Evolutionary conservation across 1,139 yeast genomes (phyloP).

Genomic region (Starmera stellimalicola): DNA sequence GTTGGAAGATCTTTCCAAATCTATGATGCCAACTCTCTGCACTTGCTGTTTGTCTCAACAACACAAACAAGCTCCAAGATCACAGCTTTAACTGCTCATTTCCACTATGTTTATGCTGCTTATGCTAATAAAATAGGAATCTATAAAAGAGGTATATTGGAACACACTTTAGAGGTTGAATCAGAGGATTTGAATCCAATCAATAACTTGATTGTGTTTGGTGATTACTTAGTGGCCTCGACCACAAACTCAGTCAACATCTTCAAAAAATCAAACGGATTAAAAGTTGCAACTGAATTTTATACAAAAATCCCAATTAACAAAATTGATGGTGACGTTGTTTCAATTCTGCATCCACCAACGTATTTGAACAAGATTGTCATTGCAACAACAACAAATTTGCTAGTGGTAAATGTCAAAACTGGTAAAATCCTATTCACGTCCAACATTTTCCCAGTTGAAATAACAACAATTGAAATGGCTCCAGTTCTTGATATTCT

Average conservation of each 20-base stretch:
- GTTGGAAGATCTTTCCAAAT: constrained; percentile 90
- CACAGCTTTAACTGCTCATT: constrained; percentile 67
- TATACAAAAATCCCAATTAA: constrained; percentile 58
- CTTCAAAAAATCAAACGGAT: constrained; percentile 45
- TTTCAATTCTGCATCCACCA: constrained; percentile 72
- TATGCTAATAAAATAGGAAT: constrained; percentile 66
- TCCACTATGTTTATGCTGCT: constrained; percentile 77
- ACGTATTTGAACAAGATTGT: constrained; percentile 87
- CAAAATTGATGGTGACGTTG: constrained; percentile 56
- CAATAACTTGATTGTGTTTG: constrained; percentile 53
- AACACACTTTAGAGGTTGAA: constrained; percentile 37
- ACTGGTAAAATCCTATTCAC: constrained; percentile 67
- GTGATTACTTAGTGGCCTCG: constrained; percentile 65
- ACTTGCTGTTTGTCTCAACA: constrained; percentile 78
- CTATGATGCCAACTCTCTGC: constrained; percentile 84
- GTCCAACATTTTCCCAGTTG: constrained; percentile 41
- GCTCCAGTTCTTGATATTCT: constrained; percentile 85
- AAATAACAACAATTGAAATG: constrained; percentile 54
- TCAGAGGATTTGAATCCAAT: constrained; percentile 24
- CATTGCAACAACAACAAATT: constrained; percentile 56
- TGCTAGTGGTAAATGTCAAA: constrained; percentile 60
- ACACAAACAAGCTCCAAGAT: constrained; percentile 65
- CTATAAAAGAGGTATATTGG: constrained; percentile 74
- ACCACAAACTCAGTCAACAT: constrained; percentile 49
- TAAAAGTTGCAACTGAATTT: constrained; percentile 49